Base-by-base conservation (phyloP, 2,329 filamentous ascomycete species). In the Orbilia blumenaviensis region DNA sequence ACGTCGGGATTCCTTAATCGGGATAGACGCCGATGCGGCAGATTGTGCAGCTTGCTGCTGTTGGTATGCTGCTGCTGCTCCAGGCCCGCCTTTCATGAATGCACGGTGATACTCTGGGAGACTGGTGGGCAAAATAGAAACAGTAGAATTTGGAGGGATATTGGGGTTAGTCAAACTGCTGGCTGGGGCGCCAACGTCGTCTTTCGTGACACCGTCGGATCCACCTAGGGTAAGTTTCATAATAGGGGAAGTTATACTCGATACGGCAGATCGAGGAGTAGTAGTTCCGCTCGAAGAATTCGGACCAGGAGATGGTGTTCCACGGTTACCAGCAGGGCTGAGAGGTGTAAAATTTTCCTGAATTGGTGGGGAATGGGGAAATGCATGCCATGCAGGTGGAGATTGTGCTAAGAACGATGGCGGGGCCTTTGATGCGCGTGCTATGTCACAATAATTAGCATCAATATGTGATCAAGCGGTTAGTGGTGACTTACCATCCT, bases 51-150 rank as follows among this genome's bases (percentile, higher is more conserved):
- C 1, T 86, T 83, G 29, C 86, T 84, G 1, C 83, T 83, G 27
- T 83, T 86, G 77, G 82, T 52, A 69, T 6, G 58, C 64, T 21
- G 64, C 72, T 29, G 72, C 72, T 4, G 72, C 72, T 25, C 68
- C 66, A 3, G 78, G 78, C 9, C 86, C 85, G 66, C 91, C 89
- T 81, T 93, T 91, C 88, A 98, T 94, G 79, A 91, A 95, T 63
- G 95, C 94, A 78, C 91, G 90, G 83, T 99, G 95, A 75, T 96
- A 96, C 32, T 92, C 89, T 5, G 95, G 93, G 46, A 99, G 84
- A 83, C 93, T 97, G 78, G 92, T 96, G 2, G 95, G 94, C 9
- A 99, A 85, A 56, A 99, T 92, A 77, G 92, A 92, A 62, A 99
- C 92, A 79, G 96, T 97, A 83, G 58, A 92, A 86, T 75, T 92